phyloP scores from a whole-genome alignment of 2,329 filamentous ascomycete species.

The Ceratocystis variospora region DNA sequence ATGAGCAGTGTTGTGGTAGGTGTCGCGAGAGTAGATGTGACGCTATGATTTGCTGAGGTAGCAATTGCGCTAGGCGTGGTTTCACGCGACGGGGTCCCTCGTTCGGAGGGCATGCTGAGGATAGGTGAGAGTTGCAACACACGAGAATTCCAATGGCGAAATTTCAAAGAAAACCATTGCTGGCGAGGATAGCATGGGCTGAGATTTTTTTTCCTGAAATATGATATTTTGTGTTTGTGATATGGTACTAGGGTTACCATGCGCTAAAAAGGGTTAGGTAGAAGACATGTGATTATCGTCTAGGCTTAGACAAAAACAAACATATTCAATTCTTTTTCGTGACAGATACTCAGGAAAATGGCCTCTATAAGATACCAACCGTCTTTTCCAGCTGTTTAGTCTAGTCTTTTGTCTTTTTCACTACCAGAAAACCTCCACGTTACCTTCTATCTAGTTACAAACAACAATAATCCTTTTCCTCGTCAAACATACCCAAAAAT shows the following conservation, averaged over 20 bases:
- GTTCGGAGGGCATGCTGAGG: constrained; percentile 7
- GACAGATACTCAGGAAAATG: background rate
- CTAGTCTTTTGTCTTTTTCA: background rate
- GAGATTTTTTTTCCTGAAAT: background rate
- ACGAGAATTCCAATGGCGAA: background rate
- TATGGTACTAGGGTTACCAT: background rate
- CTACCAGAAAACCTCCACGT: background rate
- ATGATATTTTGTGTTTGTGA: background rate
- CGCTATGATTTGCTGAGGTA: background rate
- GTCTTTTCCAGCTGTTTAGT: background rate
- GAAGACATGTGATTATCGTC: background rate
- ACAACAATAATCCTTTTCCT: background rate
- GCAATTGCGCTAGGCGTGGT: constrained; percentile 2
- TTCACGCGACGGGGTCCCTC: constrained; percentile 15
- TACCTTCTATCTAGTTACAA: background rate
- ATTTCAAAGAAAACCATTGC: background rate
- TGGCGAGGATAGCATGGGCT: background rate
- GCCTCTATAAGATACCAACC: background rate
- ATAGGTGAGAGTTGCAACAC: background rate
- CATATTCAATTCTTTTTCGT: background rate
- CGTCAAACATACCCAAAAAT: background rate
- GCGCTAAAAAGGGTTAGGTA: background rate
- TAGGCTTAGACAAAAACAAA: background rate
- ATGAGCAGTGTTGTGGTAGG: constrained; percentile 34
- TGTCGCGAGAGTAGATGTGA: background rate